phyloP scores from a whole-genome alignment of 176 grass and related monocot species.

The Oryza longistaminata region DNA sequence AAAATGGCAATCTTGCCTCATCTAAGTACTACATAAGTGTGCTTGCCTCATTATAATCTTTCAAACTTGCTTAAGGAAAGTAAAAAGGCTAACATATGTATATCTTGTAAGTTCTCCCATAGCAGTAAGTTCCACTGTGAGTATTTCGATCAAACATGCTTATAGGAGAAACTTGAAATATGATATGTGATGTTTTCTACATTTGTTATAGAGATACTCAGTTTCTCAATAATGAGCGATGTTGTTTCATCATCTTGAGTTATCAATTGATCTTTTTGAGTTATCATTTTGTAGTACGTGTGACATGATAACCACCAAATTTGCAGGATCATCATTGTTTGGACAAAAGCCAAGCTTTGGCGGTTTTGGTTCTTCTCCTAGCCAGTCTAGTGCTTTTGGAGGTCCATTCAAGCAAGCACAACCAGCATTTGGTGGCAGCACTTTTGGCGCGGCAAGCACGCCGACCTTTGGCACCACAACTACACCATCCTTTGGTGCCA shows the following conservation, averaged over 20 bases:
- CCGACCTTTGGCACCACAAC: conserved; percentile 48
- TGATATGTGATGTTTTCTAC: not conserved
- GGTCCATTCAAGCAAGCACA: conserved; percentile 77
- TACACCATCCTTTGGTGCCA: conserved; percentile 52
- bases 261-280: conserved; percentile 2
- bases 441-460: conserved; percentile 61
- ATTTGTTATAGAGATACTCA: not conserved
- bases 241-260: not conserved
- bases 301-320: conserved; percentile 4
- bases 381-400: conserved; percentile 76
- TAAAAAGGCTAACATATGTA: not conserved
- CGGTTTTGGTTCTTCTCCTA: conserved; percentile 74
- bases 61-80: not conserved
- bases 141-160: conserved; percentile 11
- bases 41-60: not conserved
- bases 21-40: not conserved
- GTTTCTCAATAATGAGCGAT: not conserved
- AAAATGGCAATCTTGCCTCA: not conserved
- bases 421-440: conserved; percentile 66
- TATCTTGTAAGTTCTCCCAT: not conserved
- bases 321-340: conserved; percentile 82
- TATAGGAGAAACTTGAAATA: not conserved
- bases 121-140: not conserved
- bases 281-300: not conserved
- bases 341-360: conserved; percentile 87